Evolutionary conservation across 1,284 basidiomycete species (phyloP).

Genomic region (Tetrapyrgos nigripes): DNA sequence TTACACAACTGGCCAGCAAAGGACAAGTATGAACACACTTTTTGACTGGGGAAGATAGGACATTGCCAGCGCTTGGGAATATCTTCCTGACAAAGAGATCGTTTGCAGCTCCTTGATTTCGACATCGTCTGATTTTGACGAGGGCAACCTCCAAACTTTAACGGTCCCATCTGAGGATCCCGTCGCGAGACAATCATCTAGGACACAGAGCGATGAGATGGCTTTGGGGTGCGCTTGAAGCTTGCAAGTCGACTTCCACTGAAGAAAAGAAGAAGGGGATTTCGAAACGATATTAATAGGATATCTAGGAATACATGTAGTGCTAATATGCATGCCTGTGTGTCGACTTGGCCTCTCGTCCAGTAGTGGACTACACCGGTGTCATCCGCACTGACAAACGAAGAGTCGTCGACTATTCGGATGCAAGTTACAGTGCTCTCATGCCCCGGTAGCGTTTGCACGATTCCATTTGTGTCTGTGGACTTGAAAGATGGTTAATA

Average conservation of each 20-base stretch:
- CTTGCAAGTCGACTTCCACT: constrained; percentile 60
- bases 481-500: constrained; percentile 43
- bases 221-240: constrained; percentile 70
- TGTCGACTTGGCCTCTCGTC: constrained; percentile 41
- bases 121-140: constrained; percentile 31
- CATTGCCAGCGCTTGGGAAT: constrained; percentile 76
- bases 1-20: not conserved
- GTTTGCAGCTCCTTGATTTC: constrained; percentile 59
- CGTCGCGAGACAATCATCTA: constrained; percentile 61
- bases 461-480: constrained; percentile 58
- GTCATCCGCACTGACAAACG: constrained; percentile 78
- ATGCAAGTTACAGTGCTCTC: constrained; percentile 79
- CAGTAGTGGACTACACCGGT: constrained; percentile 67
- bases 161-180: constrained; percentile 83
- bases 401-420: constrained; percentile 58
- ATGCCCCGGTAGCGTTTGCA: constrained; percentile 78
- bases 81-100: constrained; percentile 72
- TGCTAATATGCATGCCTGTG: constrained; percentile 45
- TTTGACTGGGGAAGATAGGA: constrained; percentile 68
- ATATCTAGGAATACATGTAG: constrained; percentile 11
- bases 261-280: constrained; percentile 7
- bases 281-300: constrained; percentile 22
- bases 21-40: constrained; percentile 47
- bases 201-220: constrained; percentile 68
- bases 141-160: constrained; percentile 66